Conservation (phyloP, 2,329 filamentous ascomycete genomes). For the Blumeria hordei region DNA sequence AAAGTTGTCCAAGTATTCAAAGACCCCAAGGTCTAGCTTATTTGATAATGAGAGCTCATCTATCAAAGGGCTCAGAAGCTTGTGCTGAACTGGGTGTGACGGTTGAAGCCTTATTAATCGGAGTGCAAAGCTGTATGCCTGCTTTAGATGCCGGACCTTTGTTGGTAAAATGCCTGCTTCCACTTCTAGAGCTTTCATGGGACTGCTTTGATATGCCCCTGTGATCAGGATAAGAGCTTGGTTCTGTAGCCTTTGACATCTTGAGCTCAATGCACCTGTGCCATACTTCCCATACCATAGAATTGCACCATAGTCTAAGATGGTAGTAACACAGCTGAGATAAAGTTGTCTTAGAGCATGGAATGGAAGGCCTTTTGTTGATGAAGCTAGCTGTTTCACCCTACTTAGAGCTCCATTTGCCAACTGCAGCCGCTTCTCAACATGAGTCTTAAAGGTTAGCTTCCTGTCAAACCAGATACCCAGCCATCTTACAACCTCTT, state of each 20-base stretch:
- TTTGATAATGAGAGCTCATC: too few species aligned
- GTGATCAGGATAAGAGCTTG: not conserved
- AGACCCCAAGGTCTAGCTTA: too few species aligned
- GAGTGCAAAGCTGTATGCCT: not conserved
- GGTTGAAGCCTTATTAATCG: not conserved
- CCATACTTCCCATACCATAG: not conserved
- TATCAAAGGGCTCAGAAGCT: too few species aligned
- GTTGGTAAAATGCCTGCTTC: not conserved
- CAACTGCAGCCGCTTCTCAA: not conserved
- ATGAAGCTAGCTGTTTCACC: not conserved
- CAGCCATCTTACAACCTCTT: not conserved
- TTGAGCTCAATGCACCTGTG: not conserved
- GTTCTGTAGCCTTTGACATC: not conserved
- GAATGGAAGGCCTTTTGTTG: not conserved
- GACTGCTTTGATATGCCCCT: not conserved
- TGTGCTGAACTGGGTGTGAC: not conserved
- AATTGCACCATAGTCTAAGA: not conserved
- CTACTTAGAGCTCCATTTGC: not conserved
- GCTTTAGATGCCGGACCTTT: not conserved
- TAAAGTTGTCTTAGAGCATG: not conserved
- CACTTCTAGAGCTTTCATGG: not conserved
- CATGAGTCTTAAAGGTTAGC: not conserved
- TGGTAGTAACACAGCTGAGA: not conserved
- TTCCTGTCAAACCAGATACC: not conserved
- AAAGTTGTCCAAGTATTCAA: too few species aligned